Percentiles rank a stretch among this genome's conserved stretches.
phyloP scores from a whole-genome alignment of 257 asterid genomes.

The Penstemon davidsonii region DNA sequence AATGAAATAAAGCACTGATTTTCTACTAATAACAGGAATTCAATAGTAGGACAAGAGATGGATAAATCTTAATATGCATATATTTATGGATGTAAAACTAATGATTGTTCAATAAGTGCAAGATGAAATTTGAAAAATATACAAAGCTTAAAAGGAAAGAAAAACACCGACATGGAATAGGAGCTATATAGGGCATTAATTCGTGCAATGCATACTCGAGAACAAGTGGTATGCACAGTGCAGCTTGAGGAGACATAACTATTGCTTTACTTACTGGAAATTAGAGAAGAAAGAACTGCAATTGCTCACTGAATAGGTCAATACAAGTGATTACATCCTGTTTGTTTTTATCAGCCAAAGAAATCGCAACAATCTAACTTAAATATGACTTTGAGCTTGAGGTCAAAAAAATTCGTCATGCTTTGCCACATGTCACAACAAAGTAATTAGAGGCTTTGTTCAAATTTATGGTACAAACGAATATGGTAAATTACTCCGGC shows the following conservation, averaged over 20 bases:
- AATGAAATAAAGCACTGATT: conserved; percentile 21
- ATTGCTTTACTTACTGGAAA: background rate
- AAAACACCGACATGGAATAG: too few relatives aligned
- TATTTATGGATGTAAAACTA: too few relatives aligned
- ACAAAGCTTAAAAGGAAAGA: background rate
- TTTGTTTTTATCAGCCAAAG: background rate
- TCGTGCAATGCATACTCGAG: too few relatives aligned
- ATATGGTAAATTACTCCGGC: background rate
- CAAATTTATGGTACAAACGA: background rate
- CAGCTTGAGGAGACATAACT: background rate
- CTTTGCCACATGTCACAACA: conserved; percentile 7
- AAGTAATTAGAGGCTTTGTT: background rate
- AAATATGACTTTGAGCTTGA: conserved; percentile 21
- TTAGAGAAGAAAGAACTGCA: conserved; percentile 6
- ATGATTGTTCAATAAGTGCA: too few relatives aligned
- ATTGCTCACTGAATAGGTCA: background rate
- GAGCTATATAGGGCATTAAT: too few relatives aligned
- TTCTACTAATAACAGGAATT: conserved; percentile 16
- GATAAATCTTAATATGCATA: too few relatives aligned
- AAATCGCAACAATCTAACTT: background rate
- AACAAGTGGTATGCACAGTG: background rate
- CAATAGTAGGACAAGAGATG: too few relatives aligned
- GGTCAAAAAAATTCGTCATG: background rate
- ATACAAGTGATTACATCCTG: background rate
- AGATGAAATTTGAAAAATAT: too few relatives aligned